Evolutionary conservation across 2,329 filamentous ascomycete species (phyloP).

Genomic region (Epichloe gansuensis): DNA sequence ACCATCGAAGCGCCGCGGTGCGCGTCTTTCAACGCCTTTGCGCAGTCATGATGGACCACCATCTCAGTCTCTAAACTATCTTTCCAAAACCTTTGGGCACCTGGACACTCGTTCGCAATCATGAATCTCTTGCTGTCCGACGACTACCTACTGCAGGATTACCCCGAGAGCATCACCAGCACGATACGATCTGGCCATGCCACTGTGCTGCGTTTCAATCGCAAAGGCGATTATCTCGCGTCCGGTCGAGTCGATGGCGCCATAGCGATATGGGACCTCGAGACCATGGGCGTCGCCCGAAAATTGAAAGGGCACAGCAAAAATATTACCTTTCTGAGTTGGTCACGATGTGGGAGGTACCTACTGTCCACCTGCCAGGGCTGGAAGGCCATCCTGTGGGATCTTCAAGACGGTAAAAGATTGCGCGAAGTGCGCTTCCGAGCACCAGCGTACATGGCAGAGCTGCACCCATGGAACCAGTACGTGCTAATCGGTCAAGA

Average conservation of each 20-base stretch:
- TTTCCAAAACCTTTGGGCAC: background rate
- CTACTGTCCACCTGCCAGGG: conserved; percentile 87
- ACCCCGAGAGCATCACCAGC: conserved; percentile 79
- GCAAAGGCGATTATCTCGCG: conserved; percentile 86
- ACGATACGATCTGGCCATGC: conserved; percentile 65
- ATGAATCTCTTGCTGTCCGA: conserved; percentile 52
- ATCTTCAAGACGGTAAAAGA: conserved; percentile 57
- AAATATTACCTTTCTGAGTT: conserved; percentile 89
- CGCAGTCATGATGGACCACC: background rate
- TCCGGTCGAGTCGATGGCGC: conserved; percentile 90
- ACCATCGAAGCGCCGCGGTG: background rate
- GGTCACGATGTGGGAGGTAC: conserved; percentile 86
- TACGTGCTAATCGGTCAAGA: conserved; percentile 24
- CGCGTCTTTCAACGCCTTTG: background rate
- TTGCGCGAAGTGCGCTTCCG: conserved; percentile 82
- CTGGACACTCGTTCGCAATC: conserved; percentile 5
- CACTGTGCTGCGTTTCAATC: conserved; percentile 72
- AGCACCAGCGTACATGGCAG: conserved; percentile 88
- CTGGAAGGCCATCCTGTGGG: conserved; percentile 95
- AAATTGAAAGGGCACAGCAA: conserved; percentile 89
- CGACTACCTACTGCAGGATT: conserved; percentile 61
- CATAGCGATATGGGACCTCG: conserved; percentile 91
- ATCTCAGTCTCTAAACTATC: background rate
- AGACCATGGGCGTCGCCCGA: conserved; percentile 91
- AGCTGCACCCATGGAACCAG: conserved; percentile 86